Base-by-base conservation (phyloP, 768 basidiomycete genomes). In the Boletus sensibilis region DNA sequence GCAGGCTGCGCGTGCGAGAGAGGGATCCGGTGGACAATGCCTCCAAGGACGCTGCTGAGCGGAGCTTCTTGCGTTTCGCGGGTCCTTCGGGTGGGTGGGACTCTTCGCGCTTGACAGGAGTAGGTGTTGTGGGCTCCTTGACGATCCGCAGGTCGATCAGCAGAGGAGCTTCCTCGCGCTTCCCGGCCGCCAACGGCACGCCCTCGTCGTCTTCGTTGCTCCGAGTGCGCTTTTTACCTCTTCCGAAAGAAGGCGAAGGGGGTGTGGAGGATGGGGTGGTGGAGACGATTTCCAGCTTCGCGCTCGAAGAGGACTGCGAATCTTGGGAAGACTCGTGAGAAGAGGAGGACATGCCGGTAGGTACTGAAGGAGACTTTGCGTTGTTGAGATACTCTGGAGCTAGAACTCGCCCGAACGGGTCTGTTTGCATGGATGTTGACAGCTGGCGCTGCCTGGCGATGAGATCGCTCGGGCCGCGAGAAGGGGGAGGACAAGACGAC, bases 201-300 rank as follows among this genome's bases (percentile, higher is more conserved):
- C 14, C 46, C 2, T 46, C 57, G 3, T 55, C 58, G 1, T 53
- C 57, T 4, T 63, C 66, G 49, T 14, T 20, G 12, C 29, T n/a
- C 37, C 58, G 53, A 5, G 35, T 5, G 39, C 67, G 66, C 53
- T 67, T 67, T 38, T 37, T 57, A 9, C 64, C 61, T 33, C 52
- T 55, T 11, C 50, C 43, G 6, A 44, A 2, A 49, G 53, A 39
- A 7, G 57, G 57, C 2, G 64, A 68, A 16, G 53, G 49, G 7
- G 63, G 56, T 1, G 54, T 40, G 18, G 55, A 55, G 20, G 48
- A 14, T 0, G 55, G 43, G 6, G 56, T 53, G 1, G 34, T 53
- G 1, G 34, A 23, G 8, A 31, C 3, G 14, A 16, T 8, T 0
- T 34, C 55, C 1, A 12, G 39, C 14, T 51, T 41, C 1, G 2